Evolutionary conservation across 306 rosid species (phyloP), one percentile per base, ranked within the genome.

Genomic region (Erythrophleum fordii): DNA sequence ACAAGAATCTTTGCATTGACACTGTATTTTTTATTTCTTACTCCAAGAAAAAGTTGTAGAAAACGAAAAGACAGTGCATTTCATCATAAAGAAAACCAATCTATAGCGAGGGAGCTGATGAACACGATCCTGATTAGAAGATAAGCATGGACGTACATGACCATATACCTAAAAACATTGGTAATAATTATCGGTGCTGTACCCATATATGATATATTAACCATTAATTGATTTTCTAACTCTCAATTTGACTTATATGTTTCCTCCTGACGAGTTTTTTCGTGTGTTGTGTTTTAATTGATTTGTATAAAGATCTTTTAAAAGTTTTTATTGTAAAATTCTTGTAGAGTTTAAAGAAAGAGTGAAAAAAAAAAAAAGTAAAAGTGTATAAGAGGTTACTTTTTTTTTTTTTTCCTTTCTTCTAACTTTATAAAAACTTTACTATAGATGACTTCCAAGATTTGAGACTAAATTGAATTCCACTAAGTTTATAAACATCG

Each of bases 41-140:
- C 58, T 51, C 77, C 61, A 58, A 72, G 34, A 59, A 72, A 69
- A 83, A 52, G 61, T 17, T 37, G 68, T 56, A 66, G 52, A 34
- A 31, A 60, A 70, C 28, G 75, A 46, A 70, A 14, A 28, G 59
- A 49, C 76, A 80, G 84, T 82, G 34, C 77, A 81, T 92, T 37
- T 86, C 94, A 88, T 87, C 94, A 90, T 75, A 94, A 81, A 79
- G 72, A 86, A 84, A 94, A 91, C 93, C 96, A 84, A 86, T 44
- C 77, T 69, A 7, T 77, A 82, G 71, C 75, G 48, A 73, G 20
- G 56, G 35, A 79, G 77, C 84, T 83, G 86, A 83, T 82, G 79
- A 87, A 77, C 77, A 75, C 78, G 81, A 88, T 85, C 85, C 71
- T 77, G 73, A 77, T 79, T 39, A 88, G 69, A 72, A 64, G 98